These are phyloP conservation scores for Lyophyllum shimeji DNA, from an alignment of 768 basidiomycete genomes.

Conservation along the genomic window DNA sequence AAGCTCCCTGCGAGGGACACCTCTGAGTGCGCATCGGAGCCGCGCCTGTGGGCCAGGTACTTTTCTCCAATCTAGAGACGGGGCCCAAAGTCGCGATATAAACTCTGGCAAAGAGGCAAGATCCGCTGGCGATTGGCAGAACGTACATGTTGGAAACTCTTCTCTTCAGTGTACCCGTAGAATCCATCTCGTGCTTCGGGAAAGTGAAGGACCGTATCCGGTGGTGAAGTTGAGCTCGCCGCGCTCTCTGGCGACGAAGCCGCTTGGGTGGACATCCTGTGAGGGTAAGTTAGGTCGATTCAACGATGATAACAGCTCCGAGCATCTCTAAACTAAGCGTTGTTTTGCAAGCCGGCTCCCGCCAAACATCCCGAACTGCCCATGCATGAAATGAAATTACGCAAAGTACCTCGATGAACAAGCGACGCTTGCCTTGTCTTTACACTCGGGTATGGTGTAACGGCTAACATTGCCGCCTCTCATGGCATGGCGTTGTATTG, in stretches of 20 bases:
- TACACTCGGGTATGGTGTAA: slow-evolving; percentile 60
- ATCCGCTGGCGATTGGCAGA: background rate
- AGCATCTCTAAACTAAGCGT: too few relatives aligned
- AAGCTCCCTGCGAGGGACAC: slow-evolving; percentile 39
- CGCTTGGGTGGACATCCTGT: background rate
- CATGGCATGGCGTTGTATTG: too few relatives aligned
- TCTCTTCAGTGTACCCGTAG: slow-evolving; percentile 81
- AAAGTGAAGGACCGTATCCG: slow-evolving; percentile 22
- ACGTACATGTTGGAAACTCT: slow-evolving; percentile 70
- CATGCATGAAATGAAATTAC: too few relatives aligned
- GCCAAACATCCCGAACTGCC: too few relatives aligned
- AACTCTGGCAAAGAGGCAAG: background rate
- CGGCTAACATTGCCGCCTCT: slow-evolving; percentile 67
- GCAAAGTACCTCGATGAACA: too few relatives aligned
- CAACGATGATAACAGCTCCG: too few relatives aligned
- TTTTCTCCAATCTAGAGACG: slow-evolving; percentile 69
- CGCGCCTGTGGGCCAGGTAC: slow-evolving; percentile 61
- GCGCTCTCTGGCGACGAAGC: background rate
- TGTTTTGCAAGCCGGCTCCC: too few relatives aligned
- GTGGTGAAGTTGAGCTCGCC: background rate
- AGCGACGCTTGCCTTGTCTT: too few relatives aligned
- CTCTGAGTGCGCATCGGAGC: slow-evolving; percentile 54
- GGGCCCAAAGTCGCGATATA: background rate
- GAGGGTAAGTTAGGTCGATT: too few relatives aligned
- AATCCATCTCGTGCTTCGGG: slow-evolving; percentile 68